These are phyloP conservation scores for Colletotrichum sublineola DNA, from an alignment of 2,329 filamentous ascomycete genomes.

Conservation along the genomic window DNA sequence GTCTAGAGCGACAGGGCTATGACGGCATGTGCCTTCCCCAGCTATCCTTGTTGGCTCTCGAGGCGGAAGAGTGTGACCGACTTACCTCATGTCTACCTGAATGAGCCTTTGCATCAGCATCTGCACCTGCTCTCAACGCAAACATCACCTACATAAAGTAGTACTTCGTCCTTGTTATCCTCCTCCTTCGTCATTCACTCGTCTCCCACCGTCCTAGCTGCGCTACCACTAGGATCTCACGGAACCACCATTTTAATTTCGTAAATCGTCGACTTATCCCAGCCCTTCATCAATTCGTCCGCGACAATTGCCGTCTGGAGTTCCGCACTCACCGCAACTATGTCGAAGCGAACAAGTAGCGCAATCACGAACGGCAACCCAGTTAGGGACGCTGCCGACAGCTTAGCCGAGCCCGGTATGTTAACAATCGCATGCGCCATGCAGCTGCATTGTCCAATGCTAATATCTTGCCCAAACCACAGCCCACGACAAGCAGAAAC, in stretches of 20 bases:
- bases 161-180: constrained; percentile 20
- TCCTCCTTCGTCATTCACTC: background rate
- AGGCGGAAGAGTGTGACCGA: constrained; percentile 30
- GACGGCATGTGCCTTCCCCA: constrained; percentile 40
- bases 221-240: background rate
- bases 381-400: constrained; percentile 48
- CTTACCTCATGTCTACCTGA: constrained; percentile 21
- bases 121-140: constrained; percentile 22
- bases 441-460: background rate
- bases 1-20: constrained; percentile 39
- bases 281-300: background rate
- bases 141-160: constrained; percentile 23
- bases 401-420: constrained; percentile 52
- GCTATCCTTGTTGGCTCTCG: constrained; percentile 38
- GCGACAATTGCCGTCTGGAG: background rate
- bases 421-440: constrained; percentile 29
- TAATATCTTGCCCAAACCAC: constrained; percentile 32
- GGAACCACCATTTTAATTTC: background rate
- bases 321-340: constrained; percentile 50
- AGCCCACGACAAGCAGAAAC: constrained; percentile 83
- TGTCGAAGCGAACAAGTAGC: constrained; percentile 73
- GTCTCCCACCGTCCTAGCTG: background rate
- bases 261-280: background rate
- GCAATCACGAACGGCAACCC: constrained; percentile 62
- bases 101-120: constrained; percentile 8